Evolutionary conservation across 192 early-diverging fungal genomes (phyloP).

Genomic region (Pilaira anomala): DNA sequence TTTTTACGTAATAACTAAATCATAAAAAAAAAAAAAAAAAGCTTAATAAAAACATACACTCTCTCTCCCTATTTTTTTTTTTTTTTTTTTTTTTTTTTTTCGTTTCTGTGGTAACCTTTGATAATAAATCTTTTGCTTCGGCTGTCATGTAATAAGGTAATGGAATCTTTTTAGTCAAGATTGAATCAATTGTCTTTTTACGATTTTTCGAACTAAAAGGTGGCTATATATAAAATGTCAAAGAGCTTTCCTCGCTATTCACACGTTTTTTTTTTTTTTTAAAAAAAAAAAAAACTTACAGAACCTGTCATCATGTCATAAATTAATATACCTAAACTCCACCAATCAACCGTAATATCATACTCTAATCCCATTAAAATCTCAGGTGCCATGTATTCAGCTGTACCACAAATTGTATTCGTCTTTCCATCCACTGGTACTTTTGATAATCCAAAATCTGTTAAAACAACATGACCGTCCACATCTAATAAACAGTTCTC

Average conservation of each 20-base stretch:
- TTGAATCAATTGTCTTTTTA: slow-evolving; percentile 79
- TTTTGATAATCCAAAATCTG: slow-evolving; percentile 92
- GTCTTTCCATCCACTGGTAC: slow-evolving; percentile 50
- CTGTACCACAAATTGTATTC: slow-evolving; percentile 69
- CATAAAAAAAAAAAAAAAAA: slow-evolving; percentile 55
- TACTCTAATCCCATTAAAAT: slow-evolving; percentile 59
- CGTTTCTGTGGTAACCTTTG: slow-evolving; percentile 50
- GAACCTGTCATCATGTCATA: slow-evolving; percentile 90
- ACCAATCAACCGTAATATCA: slow-evolving; percentile 82
- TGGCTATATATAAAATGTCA: slow-evolving; percentile 31
- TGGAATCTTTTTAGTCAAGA: slow-evolving; percentile 74
- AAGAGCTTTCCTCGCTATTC: slow-evolving; percentile 30
- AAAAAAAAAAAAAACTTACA: slow-evolving; percentile 45
- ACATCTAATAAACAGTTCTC: slow-evolving; percentile 69
- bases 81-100: not conserved
- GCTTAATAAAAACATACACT: slow-evolving; percentile 39
- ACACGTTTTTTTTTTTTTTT: slow-evolving; percentile 21
- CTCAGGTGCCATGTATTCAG: slow-evolving; percentile 73
- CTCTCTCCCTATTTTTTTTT: too few species aligned
- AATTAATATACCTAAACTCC: slow-evolving; percentile 83
- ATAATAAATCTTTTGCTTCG: slow-evolving; percentile 73
- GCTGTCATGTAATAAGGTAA: slow-evolving; percentile 78
- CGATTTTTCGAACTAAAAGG: slow-evolving; percentile 79
- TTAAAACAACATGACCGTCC: slow-evolving; percentile 81
- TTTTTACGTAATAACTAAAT: slow-evolving; percentile 50